phyloP scores from a whole-genome alignment of 305 asterid genomes.

The Ilex paraguariensis region DNA sequence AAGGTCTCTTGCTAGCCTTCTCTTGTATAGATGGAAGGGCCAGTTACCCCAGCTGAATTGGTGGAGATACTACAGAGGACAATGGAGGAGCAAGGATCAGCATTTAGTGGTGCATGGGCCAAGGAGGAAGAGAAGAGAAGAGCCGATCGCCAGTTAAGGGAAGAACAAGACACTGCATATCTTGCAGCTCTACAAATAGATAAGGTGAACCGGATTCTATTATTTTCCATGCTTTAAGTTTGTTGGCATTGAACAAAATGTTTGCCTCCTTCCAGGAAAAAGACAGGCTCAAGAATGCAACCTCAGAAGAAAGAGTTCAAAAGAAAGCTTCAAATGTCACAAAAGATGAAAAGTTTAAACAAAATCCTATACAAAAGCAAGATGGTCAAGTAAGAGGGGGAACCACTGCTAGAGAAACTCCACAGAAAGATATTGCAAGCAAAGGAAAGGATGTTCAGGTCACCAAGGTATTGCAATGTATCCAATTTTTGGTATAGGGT shows the following conservation, averaged over 20 bases:
- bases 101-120: conserved; percentile 47
- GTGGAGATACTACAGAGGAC: conserved; percentile 68
- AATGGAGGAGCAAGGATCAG: conserved; percentile 72
- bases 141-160: conserved; percentile 46
- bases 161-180: conserved; percentile 84
- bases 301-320: conserved; percentile 18
- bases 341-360: conserved; percentile 20
- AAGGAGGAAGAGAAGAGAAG: conserved; percentile 38
- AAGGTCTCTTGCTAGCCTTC: neutral
- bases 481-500: neutral
- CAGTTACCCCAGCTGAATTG: conserved; percentile 66
- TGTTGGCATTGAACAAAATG: neutral
- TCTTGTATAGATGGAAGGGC: conserved; percentile 64
- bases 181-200: conserved; percentile 61
- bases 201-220: conserved; percentile 32
- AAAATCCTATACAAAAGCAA: conserved; percentile 18
- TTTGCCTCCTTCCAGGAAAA: conserved; percentile 37
- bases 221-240: neutral
- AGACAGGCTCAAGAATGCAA: conserved; percentile 31
- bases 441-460: conserved; percentile 39
- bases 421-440: conserved; percentile 19
- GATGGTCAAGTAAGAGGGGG: conserved; percentile 20
- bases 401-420: conserved; percentile 15
- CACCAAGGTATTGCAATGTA: conserved; percentile 43
- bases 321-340: conserved; percentile 17